Percentiles rank a stretch among this genome's conserved stretches.
phyloP scores from a whole-genome alignment of 83 land plant genomes.

The Thuja plicata region DNA sequence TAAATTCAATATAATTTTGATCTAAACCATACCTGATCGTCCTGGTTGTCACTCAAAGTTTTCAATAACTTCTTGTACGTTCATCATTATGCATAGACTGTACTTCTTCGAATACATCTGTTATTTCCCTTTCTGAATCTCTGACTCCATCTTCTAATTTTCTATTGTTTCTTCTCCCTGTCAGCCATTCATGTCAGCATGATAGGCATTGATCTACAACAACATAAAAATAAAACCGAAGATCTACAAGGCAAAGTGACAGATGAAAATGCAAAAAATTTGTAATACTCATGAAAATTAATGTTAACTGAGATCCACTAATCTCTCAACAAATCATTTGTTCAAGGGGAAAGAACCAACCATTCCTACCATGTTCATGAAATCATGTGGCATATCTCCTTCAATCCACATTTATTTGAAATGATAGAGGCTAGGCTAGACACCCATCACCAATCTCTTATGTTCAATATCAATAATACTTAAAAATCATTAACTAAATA shows the following conservation, averaged over 20 bases:
- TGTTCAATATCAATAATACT: no score
- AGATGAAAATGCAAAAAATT: no score
- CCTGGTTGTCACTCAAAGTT: not conserved
- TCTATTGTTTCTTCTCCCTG: not conserved
- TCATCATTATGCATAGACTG: not conserved
- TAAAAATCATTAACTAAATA: no score
- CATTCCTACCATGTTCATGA: not conserved
- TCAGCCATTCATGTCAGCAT: not conserved
- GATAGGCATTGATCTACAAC: not conserved
- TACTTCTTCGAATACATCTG: not conserved
- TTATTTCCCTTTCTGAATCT: not conserved
- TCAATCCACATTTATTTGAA: not conserved
- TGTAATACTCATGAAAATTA: not conserved
- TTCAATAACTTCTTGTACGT: not conserved
- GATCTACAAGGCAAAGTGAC: not conserved
- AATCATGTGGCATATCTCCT: not conserved
- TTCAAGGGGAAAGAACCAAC: not conserved
- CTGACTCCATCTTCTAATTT: not conserved
- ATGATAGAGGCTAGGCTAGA: no score
- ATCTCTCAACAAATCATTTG: not conserved
- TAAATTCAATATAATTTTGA: not conserved
- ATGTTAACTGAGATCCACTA: no score
- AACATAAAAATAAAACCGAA: not conserved
- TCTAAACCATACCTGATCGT: not conserved
- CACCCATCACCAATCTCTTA: no score